Percentiles rank a stretch among this genome's conserved stretches.
Evolutionary conservation across 257 asterid genomes (phyloP).

Genomic region (Solanum ossicruentum): DNA sequence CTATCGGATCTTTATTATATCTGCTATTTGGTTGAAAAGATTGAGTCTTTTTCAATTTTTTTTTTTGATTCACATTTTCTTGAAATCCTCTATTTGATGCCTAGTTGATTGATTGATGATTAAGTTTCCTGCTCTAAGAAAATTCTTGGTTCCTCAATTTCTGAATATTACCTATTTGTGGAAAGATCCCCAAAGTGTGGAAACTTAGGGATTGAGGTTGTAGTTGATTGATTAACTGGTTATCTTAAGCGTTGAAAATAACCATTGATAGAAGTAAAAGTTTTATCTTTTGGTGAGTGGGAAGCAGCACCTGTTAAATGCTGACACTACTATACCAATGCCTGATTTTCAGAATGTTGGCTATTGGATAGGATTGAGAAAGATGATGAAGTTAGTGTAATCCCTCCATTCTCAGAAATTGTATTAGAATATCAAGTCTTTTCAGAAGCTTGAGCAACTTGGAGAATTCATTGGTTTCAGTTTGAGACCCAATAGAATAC

Average conservation of each 20-base stretch:
- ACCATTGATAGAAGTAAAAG: background rate
- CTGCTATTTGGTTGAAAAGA: background rate
- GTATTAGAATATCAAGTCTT: background rate
- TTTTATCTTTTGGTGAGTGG: background rate
- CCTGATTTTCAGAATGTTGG: background rate
- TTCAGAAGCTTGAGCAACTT: background rate
- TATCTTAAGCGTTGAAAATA: background rate
- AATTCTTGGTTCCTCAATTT: background rate
- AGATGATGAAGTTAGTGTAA: background rate
- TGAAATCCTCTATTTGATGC: too few relatives aligned
- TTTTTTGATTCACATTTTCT: background rate
- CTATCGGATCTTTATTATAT: background rate
- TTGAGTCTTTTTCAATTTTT: background rate
- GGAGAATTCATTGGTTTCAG: background rate
- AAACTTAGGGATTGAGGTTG: background rate
- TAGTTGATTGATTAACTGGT: background rate
- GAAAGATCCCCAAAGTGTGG: background rate
- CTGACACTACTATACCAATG: background rate
- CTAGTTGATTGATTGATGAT: background rate
- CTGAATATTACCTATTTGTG: background rate
- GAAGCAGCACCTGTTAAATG: background rate
- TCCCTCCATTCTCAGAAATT: background rate
- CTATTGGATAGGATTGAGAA: background rate
- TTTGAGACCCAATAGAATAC: too few relatives aligned
- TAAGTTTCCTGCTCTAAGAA: background rate